Base-by-base conservation (phyloP, 2,329 filamentous ascomycete genomes). In the Calonectria leucothoes region DNA sequence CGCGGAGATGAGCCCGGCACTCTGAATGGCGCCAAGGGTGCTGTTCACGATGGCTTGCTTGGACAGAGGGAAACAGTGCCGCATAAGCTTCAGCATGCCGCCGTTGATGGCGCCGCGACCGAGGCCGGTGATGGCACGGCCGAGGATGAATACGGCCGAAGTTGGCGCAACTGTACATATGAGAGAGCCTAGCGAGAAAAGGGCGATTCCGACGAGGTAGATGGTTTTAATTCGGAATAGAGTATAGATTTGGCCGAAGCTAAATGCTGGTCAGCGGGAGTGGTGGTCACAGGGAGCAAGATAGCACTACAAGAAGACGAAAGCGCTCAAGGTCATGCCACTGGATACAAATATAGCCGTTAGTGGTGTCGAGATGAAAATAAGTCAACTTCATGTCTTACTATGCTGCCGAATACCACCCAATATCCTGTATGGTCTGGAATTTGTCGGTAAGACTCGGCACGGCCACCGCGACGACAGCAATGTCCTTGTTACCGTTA, bases 71-170 rank as follows among this genome's bases (percentile, higher is more conserved):
- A 80, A 80, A 10, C 73, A 78, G 37, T 78, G 75, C 0, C 77
- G 76, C 0, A 80, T 37, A 1, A 80, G 77, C 45, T 79, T 80
- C 11, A 80, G 76, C 20, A 80, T 11, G 2, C 78, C 78, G 0
- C 78, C 78, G 5, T 79, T 80, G 6, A 80, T 72, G 5, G 76
- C 78, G 0, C 78, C 78, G 1, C 78, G 76, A 0, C 84, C 84
- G 8, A 85, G 71, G 15, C 84, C 84, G 8, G 80, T 82, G 6
- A 86, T 72, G 3, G 84, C 84, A 0, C 84, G 82, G 1, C 84
- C 84, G 20, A 84, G 74, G 31, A 86, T 84, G 31, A 86, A 82
- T 25, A 80, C 72, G 1, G 81, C 77, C 0, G 84, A 85, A 2
- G 74, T 82, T 0, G 84, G 82, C 2, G 84, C 84, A 0, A 82